A percentile compares a stretch with the other conserved stretches of the same genome.
Evolutionary conservation across 768 basidiomycete species (phyloP).

Genomic region (Boletus rex-veris): DNA sequence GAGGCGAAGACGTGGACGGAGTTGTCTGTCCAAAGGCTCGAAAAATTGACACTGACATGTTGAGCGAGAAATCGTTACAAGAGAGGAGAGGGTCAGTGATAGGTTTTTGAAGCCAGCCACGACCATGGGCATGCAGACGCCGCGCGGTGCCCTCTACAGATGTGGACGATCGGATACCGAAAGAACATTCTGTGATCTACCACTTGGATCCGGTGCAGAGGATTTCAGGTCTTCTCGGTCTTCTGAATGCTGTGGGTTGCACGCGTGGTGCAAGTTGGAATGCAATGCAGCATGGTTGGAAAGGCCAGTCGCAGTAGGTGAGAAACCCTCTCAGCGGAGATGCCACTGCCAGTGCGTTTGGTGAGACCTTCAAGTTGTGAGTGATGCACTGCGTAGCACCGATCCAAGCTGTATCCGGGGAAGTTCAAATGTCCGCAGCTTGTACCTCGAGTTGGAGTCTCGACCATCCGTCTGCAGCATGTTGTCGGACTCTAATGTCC

Average conservation of each 20-base stretch:
- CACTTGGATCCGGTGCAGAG: constrained; percentile 4
- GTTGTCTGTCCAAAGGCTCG: constrained; percentile 19
- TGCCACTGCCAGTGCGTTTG: background rate
- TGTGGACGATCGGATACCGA: constrained; percentile 1
- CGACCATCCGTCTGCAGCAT: too few species aligned
- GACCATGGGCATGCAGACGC: constrained; percentile 14
- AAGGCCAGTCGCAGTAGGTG: background rate
- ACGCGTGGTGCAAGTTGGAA: background rate
- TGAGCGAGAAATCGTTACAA: background rate
- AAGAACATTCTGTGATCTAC: constrained; percentile 14
- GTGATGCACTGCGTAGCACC: background rate
- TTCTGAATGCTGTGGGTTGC: constrained; percentile 17
- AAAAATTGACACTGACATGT: constrained; percentile 22
- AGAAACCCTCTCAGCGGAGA: background rate
- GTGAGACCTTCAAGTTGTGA: background rate
- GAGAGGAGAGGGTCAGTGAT: background rate
- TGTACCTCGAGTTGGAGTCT: too few species aligned
- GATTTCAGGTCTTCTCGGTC: constrained; percentile 11
- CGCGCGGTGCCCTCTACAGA: constrained; percentile 11
- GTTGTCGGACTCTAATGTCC: background rate
- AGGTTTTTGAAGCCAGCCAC: constrained; percentile 21
- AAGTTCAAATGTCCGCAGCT: too few species aligned
- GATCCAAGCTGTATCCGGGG: too few species aligned
- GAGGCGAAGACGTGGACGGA: constrained; percentile 6
- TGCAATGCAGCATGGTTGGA: constrained; percentile 5